phyloP scores from a whole-genome alignment of 345 rosid species.

The Pseudoturritis turrita region DNA sequence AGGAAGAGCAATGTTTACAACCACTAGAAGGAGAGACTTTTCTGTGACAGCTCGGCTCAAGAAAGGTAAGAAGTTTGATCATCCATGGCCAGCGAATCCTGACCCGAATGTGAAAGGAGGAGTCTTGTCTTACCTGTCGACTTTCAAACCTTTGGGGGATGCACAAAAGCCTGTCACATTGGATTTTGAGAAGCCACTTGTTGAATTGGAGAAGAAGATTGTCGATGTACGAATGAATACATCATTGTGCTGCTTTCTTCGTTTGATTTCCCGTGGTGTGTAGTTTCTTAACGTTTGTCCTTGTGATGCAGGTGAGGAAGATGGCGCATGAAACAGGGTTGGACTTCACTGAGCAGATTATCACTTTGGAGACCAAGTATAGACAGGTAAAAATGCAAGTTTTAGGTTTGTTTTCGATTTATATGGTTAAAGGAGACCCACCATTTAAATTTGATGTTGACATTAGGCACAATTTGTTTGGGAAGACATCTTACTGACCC shows the following conservation, averaged over 20 bases:
- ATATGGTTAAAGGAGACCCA: neutral
- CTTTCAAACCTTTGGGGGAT: conserved; percentile 73
- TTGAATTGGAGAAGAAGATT: conserved; percentile 79
- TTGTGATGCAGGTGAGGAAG: conserved; percentile 73
- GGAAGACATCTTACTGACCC: neutral
- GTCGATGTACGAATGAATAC: conserved; percentile 45
- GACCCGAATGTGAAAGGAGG: conserved; percentile 96
- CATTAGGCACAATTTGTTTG: neutral
- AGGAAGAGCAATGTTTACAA: conserved; percentile 42
- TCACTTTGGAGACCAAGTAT: conserved; percentile 68
- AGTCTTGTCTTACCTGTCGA: conserved; percentile 66
- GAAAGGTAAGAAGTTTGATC: conserved; percentile 84
- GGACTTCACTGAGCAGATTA: conserved; percentile 87
- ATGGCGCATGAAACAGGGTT: conserved; percentile 92
- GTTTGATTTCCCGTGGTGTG: neutral
- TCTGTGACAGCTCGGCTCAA: conserved; percentile 52
- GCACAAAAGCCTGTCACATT: conserved; percentile 73
- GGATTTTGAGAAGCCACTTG: conserved; percentile 90
- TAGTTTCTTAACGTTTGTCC: conserved; percentile 12
- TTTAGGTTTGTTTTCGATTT: neutral
- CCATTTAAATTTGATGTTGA: neutral
- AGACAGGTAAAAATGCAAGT: conserved; percentile 51
- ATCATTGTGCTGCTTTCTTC: neutral
- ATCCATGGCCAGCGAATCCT: conserved; percentile 91
- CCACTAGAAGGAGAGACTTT: conserved; percentile 27